Evolutionary conservation across 2,329 filamentous ascomycete genomes (phyloP).

Genomic region (Colletotrichum aenigma): DNA sequence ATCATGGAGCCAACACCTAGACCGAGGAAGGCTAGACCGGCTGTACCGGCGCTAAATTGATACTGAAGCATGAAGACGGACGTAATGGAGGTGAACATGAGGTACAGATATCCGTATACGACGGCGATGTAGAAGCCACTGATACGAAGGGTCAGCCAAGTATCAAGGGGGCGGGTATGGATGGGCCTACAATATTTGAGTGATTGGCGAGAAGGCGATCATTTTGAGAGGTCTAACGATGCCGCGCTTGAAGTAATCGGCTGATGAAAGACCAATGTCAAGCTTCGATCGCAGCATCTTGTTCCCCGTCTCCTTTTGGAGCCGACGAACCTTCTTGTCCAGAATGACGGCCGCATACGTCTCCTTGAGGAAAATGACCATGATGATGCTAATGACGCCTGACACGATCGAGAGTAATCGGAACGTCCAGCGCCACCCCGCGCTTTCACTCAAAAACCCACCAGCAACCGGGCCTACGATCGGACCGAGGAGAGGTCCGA

Average conservation of each 20-base stretch:
- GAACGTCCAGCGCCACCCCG: conserved; percentile 56
- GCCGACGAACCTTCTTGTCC: conserved; percentile 40
- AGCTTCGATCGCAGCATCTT: conserved; percentile 58
- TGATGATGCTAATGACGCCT: conserved; percentile 37
- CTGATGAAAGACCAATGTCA: conserved; percentile 41
- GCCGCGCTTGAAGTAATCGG: conserved; percentile 46
- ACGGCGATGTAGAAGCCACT: conserved; percentile 41
- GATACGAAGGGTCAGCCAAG: background rate
- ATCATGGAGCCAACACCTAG: conserved; percentile 16
- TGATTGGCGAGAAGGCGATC: conserved; percentile 48
- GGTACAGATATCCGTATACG: conserved; percentile 53
- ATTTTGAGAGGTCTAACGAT: conserved; percentile 54
- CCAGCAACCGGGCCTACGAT: conserved; percentile 51
- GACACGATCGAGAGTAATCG: conserved; percentile 48
- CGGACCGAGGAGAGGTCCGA: conserved; percentile 50
- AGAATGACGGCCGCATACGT: conserved; percentile 54
- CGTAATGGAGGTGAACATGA: conserved; percentile 57
- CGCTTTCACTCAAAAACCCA: conserved; percentile 42
- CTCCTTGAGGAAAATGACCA: conserved; percentile 47
- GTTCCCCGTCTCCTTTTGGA: conserved; percentile 59
- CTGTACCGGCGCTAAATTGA: conserved; percentile 32
- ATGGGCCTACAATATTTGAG: conserved; percentile 38
- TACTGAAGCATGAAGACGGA: conserved; percentile 47
- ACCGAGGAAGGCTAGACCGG: conserved; percentile 16
- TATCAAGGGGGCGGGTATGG: conserved; percentile 25